Evolutionary conservation across 805 yeast species (phyloP).

Genomic region (Tetrapisispora namnaoensis): DNA sequence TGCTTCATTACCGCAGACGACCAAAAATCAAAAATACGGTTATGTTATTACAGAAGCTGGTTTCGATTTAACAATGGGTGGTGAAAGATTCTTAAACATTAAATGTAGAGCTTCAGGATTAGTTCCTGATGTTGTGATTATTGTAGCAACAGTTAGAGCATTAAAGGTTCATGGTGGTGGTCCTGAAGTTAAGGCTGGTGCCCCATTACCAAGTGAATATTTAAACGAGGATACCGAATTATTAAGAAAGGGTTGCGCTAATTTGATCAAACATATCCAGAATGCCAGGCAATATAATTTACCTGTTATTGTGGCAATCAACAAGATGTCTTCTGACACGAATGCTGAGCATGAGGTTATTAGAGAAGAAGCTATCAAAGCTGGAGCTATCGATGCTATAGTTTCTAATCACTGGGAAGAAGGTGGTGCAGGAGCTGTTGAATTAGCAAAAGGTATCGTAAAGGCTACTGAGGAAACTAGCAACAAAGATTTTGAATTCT

Average conservation of each 20-base stretch:
- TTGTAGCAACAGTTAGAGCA: constrained; percentile 80
- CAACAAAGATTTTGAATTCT: constrained; percentile 37
- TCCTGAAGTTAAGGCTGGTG: constrained; percentile 80
- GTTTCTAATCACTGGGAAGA: constrained; percentile 80
- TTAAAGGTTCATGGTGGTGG: constrained; percentile 84
- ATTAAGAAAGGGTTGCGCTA: constrained; percentile 60
- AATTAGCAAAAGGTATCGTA: constrained; percentile 62
- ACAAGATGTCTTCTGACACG: constrained; percentile 67
- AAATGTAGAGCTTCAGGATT: constrained; percentile 77
- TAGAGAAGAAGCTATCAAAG: constrained; percentile 55
- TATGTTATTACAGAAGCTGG: constrained; percentile 84
- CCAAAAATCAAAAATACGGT: constrained; percentile 46
- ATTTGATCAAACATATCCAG: constrained; percentile 65
- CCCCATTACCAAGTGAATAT: constrained; percentile 65
- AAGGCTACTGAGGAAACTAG: constrained; percentile 44
- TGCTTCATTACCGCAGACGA: constrained; percentile 34
- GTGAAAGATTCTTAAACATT: constrained; percentile 76
- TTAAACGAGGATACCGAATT: constrained; percentile 60
- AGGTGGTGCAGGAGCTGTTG: constrained; percentile 76
- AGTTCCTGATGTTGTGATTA: constrained; percentile 65
- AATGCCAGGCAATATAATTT: constrained; percentile 65
- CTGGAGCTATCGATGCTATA: constrained; percentile 74
- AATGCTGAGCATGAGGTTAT: constrained; percentile 60
- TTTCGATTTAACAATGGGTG: constrained; percentile 87
- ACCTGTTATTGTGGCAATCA: constrained; percentile 76